Base-by-base conservation (phyloP, 2,329 filamentous ascomycete genomes). In the Furcasterigmium furcatum region DNA sequence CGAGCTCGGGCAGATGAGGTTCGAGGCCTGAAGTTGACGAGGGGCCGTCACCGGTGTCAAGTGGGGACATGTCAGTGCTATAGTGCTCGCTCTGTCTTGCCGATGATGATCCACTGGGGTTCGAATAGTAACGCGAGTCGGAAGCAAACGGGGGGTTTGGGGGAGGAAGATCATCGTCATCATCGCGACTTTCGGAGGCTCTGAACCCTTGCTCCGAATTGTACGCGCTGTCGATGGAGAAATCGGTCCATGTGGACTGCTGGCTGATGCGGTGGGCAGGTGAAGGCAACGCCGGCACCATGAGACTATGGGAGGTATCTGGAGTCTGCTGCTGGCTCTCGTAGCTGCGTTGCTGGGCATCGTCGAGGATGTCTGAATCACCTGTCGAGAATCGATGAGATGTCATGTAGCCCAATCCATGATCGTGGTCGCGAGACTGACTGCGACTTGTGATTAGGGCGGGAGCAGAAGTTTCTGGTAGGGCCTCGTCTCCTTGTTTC, bases 221-320 rank as follows among this genome's bases (percentile, higher is more conserved):
- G 24, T 7, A 12, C 24, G 24, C 24, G 47, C 76, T 81, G 14
- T 77, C 76, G 9, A 82, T 64, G 1, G 79, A 80, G 48, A 77
- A 74, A 55, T 83, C 79, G 21, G 79, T 82, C 79, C 79, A 83
- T n/a, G 71, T 66, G 2, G 79, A 80, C 44, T 76, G 72, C 41
- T 79, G 75, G 50, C 79, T 82, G 18, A 65, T 61, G 30, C 78
- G 69, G 47, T 80, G 67, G 48, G 65, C 61, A 35, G 70, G 61
- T 43, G 68, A 57, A 41, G 69, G 55, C 52, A 70, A 59, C 41
- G 68, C 61, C 12, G 77, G 78, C 13, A 80, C 68, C 43, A 65
- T 62, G 9, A 81, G 64, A 46, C 67, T 74, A 45, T 68, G 68
- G 13, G 71, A 65, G 18, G 68, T 67, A 38, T 70, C 68, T 5